Conservation (phyloP, 2,329 filamentous ascomycete species). For the Apiospora rasikravindrae region DNA sequence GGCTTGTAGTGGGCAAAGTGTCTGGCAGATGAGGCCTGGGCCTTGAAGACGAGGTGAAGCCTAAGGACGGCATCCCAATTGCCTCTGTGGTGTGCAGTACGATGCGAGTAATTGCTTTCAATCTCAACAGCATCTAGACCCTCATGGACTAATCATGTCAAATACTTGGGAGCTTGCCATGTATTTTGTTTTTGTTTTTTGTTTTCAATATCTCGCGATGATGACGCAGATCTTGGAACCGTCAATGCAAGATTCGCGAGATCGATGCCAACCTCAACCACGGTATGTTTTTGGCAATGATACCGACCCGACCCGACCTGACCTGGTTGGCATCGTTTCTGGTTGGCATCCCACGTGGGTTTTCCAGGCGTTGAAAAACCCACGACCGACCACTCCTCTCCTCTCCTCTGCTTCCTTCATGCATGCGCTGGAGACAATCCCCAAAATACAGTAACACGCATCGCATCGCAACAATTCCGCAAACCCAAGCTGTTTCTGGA, state of each 20-base stretch:
- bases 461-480: background rate
- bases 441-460: background rate
- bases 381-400: background rate
- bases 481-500: background rate
- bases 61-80: background rate
- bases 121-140: too few relatives aligned
- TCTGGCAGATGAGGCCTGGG: too few relatives aligned
- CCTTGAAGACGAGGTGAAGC: background rate
- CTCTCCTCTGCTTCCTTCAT: background rate
- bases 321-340: background rate
- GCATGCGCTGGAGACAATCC: background rate
- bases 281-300: background rate
- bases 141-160: background rate
- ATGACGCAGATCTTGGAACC: background rate
- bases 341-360: background rate
- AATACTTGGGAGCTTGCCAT: background rate
- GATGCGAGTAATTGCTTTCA: background rate
- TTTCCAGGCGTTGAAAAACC: background rate
- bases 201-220: background rate
- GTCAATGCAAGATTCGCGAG: constrained; percentile 8
- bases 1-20: too few relatives aligned
- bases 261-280: background rate
- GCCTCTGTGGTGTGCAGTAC: too few relatives aligned
- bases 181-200: background rate
- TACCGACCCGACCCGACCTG: background rate